These are phyloP conservation scores for Turritis glabra DNA, from an alignment of 345 rosid genomes.

Conservation along the genomic window DNA sequence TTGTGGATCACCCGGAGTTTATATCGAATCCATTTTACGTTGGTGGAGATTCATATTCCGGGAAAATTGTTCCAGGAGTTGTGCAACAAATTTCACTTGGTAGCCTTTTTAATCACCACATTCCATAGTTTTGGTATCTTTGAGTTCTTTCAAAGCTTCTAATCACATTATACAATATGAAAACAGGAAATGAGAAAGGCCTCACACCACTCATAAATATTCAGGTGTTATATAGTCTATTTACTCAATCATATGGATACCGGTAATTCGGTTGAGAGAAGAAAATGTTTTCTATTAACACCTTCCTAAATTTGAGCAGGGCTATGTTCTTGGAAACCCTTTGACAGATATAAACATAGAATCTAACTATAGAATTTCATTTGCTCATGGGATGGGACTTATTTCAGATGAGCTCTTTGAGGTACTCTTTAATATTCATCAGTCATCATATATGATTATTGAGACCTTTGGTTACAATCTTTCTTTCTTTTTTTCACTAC, in stretches of 20 bases:
- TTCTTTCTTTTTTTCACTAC: neutral
- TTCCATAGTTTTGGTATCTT: neutral
- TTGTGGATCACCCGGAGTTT: slow-evolving; percentile 55
- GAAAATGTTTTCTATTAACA: neutral
- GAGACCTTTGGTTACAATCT: neutral
- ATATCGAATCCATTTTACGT: slow-evolving; percentile 53
- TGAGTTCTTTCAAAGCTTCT: neutral
- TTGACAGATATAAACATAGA: neutral
- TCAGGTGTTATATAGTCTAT: slow-evolving; percentile 45
- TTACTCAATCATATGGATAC: neutral
- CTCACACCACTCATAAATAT: slow-evolving; percentile 50
- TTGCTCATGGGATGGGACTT: slow-evolving; percentile 38
- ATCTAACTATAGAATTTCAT: neutral
- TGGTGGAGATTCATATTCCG: slow-evolving; percentile 77
- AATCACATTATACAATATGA: slow-evolving; percentile 22
- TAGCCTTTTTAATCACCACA: slow-evolving; percentile 27
- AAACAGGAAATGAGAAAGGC: slow-evolving; percentile 62
- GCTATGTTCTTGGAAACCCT: slow-evolving; percentile 41
- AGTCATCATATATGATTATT: neutral
- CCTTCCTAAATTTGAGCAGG: slow-evolving; percentile 15
- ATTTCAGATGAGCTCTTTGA: slow-evolving; percentile 33
- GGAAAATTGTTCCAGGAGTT: slow-evolving; percentile 53
- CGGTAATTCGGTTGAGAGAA: neutral
- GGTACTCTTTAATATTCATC: slow-evolving; percentile 5
- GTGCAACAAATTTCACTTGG: slow-evolving; percentile 55